Conservation (phyloP, 257 asterid species). For the Petrea volubilis region DNA sequence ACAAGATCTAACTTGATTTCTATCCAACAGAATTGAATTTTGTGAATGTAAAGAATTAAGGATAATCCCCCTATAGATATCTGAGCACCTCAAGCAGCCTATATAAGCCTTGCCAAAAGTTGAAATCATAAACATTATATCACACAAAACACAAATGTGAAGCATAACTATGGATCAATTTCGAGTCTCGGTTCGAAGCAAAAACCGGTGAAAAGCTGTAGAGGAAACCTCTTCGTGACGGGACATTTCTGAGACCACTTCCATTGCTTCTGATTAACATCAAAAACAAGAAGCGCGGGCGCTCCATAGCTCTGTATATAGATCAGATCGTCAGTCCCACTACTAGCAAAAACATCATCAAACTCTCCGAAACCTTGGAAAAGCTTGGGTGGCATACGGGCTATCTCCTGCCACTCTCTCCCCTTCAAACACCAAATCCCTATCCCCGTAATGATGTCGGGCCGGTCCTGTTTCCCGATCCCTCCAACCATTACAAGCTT, state of each 20-base stretch:
- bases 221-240: slow-evolving; percentile 80
- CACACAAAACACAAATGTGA: background rate
- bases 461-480: slow-evolving; percentile 76
- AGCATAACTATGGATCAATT: slow-evolving; percentile 50
- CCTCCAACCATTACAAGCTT: slow-evolving; percentile 95
- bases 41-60: slow-evolving; percentile 34
- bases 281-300: slow-evolving; percentile 75
- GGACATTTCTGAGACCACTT: slow-evolving; percentile 97
- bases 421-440: slow-evolving; percentile 82
- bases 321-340: slow-evolving; percentile 77
- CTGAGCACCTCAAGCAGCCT: slow-evolving; percentile 29
- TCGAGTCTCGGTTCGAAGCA: slow-evolving; percentile 92
- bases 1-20: background rate
- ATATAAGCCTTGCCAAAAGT: slow-evolving; percentile 36
- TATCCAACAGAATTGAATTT: slow-evolving; percentile 20
- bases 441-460: slow-evolving; percentile 85
- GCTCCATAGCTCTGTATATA: slow-evolving; percentile 94
- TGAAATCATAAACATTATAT: background rate
- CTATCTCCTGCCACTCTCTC: slow-evolving; percentile 73
- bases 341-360: slow-evolving; percentile 92
- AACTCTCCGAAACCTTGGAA: slow-evolving; percentile 97
- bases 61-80: slow-evolving; percentile 22
- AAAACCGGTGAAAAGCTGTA: slow-evolving; percentile 93
- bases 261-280: slow-evolving; percentile 68
- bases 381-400: slow-evolving; percentile 81